Percentiles rank a stretch among this genome's conserved stretches.
Conservation (phyloP, 225 moss, liverwort and hornwort species). For the Neckera pumila region DNA sequence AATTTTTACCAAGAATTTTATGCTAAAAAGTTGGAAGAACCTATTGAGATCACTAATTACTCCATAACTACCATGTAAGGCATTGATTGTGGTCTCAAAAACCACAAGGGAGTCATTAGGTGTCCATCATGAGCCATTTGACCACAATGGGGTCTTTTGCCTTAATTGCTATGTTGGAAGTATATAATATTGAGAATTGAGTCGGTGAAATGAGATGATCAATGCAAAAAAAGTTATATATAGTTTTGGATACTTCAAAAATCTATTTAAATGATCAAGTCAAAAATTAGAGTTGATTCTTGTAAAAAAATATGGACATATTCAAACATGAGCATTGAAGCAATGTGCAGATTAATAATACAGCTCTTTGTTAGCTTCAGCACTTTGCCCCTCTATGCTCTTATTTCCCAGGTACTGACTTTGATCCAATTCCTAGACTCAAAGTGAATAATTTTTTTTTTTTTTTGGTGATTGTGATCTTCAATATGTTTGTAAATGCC, state of each 20-base stretch:
- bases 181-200: not conserved
- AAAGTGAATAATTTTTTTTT: not conserved
- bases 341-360: constrained; percentile 12
- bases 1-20: too few relatives aligned
- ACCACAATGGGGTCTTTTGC: too few relatives aligned
- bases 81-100: too few relatives aligned
- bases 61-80: too few relatives aligned
- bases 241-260: not conserved
- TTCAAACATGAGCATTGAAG: not conserved
- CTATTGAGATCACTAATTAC: too few relatives aligned
- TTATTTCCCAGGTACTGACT: constrained; percentile 59
- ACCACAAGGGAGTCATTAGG: too few relatives aligned
- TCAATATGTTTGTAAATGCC: not conserved
- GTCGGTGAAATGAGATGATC: not conserved
- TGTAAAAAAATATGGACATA: not conserved
- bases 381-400: constrained; percentile 62
- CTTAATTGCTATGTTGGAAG: not conserved
- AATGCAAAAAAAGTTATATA: too few relatives aligned
- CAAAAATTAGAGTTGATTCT: not conserved
- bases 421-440: not conserved
- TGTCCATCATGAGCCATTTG: too few relatives aligned
- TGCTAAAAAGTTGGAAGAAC: too few relatives aligned
- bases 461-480: not conserved
- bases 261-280: too few relatives aligned
- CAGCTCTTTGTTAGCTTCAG: constrained; percentile 58